Conservation (phyloP, 73 alveolate genomes). For the Paramecium pentaurelia region DNA sequence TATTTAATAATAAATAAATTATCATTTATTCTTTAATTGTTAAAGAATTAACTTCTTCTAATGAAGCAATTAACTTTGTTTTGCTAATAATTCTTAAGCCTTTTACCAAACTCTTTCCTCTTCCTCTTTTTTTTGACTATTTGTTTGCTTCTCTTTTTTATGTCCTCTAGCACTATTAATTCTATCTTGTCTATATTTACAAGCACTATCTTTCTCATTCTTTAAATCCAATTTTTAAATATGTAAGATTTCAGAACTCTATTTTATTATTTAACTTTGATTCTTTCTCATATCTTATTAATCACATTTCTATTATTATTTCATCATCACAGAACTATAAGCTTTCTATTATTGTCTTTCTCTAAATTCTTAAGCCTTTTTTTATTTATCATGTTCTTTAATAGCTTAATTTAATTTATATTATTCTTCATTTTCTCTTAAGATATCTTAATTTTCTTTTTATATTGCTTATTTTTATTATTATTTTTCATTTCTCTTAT, state of each 20-base stretch:
- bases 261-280: background rate
- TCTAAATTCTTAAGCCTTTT: background rate
- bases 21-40: background rate
- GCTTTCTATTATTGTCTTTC: background rate
- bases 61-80: background rate
- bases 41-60: background rate
- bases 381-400: background rate
- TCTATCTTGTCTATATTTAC: background rate
- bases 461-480: background rate
- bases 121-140: background rate
- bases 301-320: background rate
- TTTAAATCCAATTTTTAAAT: background rate
- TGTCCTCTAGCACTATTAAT: background rate
- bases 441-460: background rate
- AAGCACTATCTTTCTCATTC: background rate
- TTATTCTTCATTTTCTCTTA: background rate
- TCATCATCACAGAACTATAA: background rate
- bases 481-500: background rate
- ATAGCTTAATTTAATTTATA: background rate
- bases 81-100: background rate
- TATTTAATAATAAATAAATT: background rate
- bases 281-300: background rate
- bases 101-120: constrained; percentile 14
- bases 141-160: background rate
- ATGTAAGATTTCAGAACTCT: background rate